A percentile compares a stretch with the other conserved stretches of the same genome.
These are phyloP conservation scores for Coemansia sp. DNA, from an alignment of 371 early-diverging fungal genomes.

Conservation along the genomic window DNA sequence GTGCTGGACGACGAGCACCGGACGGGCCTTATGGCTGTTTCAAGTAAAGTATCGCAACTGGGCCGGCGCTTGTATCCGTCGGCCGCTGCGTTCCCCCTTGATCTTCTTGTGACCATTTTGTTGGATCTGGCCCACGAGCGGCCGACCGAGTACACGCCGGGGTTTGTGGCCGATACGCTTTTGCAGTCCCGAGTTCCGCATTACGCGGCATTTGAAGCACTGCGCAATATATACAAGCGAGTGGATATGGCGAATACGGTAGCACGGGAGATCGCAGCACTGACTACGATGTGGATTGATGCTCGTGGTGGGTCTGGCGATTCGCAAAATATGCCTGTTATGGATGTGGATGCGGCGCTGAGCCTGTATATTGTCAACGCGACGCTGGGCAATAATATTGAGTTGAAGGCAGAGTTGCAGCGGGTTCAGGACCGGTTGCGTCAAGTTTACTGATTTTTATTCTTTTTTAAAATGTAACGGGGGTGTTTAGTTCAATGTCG, in stretches of 20 bases:
- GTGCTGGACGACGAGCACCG: slow-evolving; percentile 24
- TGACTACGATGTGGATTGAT: slow-evolving; percentile 32
- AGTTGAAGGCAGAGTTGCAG: slow-evolving; percentile 38
- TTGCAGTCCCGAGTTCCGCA: slow-evolving; percentile 37
- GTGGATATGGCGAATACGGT: slow-evolving; percentile 5
- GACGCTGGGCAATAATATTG: slow-evolving; percentile 22
- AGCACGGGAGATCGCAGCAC: slow-evolving; percentile 31
- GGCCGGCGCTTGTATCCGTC: slow-evolving; percentile 47
- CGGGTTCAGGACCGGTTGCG: slow-evolving; percentile 40
- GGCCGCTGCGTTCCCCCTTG: slow-evolving; percentile 42
- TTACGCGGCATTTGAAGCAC: slow-evolving; percentile 33
- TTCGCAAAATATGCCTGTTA: slow-evolving; percentile 22
- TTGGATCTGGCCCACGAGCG: slow-evolving; percentile 34
- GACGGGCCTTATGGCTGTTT: slow-evolving; percentile 37
- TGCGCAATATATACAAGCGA: slow-evolving; percentile 19
- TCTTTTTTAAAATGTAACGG: background rate
- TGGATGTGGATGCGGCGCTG: slow-evolving; percentile 42
- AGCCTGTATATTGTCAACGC: slow-evolving; percentile 50
- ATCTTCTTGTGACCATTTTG: slow-evolving; percentile 17
- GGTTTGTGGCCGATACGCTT: slow-evolving; percentile 26
- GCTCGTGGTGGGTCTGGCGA: background rate
- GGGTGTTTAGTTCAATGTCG: slow-evolving; percentile 2
- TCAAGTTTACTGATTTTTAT: slow-evolving; percentile 16
- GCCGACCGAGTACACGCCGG: slow-evolving; percentile 22
- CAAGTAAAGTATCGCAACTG: slow-evolving; percentile 23